Base-by-base conservation (phyloP, 352 stramenopile genomes). In the Phytophthora cactorum region DNA sequence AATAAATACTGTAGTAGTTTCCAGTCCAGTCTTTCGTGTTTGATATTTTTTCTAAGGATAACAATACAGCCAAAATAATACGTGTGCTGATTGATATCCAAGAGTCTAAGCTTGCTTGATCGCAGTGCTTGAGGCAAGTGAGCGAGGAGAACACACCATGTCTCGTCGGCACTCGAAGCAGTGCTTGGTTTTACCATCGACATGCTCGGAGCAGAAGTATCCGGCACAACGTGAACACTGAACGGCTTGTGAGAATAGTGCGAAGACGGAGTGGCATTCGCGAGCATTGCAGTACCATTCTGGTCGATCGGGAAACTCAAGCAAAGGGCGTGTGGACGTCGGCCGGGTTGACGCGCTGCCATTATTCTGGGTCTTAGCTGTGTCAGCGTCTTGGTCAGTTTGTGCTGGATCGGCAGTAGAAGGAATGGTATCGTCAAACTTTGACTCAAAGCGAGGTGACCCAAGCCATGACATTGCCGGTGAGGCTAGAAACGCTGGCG, bases 231-330 rank as follows among this genome's bases (percentile, higher is more conserved):
- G 56, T 11, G 22, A 51, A 52, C 86, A 93, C 22, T 86, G 74
- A 27, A 78, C 69, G 4, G 71, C 72, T 27, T 86, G 77, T 0
- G 80, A 77, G 54, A 92, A 92, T 62, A 93, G 80, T 34, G 75
- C 70, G 36, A 93, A 93, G 11, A 93, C 81, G 7, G 51, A 63
- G 63, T 92, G 84, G 57, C 86, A 93, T 3, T 75, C 56, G 1
- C 51, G 39, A 9, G 78, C 73, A 51, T 93, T 92, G 72, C 86
- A 93, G 52, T 91, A 93, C 86, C 86, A 93, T 55, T 75, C 66
- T 12, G 86, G 84, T 0, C 81, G 72, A 59, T 89, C 75, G 0
- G 86, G 81, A 34, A 93, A 91, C 51, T 82, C 67, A 0, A 90
- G 67, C 15, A 67, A 49, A 44, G 65, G 60, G 17, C 53, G 51